Percentiles rank a stretch among this genome's conserved stretches.
Conservation (phyloP, 2,329 filamentous ascomycete genomes). For the Ustulina deusta region DNA sequence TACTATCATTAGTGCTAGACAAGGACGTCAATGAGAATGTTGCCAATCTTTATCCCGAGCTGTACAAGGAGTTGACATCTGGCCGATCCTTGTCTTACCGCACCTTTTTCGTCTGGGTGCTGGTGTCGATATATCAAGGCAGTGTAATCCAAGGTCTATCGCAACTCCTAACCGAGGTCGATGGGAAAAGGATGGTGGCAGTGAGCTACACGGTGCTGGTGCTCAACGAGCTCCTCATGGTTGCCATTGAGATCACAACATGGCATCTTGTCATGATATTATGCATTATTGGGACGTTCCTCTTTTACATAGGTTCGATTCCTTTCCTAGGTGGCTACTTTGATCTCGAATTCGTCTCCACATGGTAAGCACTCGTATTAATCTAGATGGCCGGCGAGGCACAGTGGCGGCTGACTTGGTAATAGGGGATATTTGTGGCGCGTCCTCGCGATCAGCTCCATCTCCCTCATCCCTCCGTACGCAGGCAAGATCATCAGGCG, state of each 20-base stretch:
- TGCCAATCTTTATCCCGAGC: constrained; percentile 93
- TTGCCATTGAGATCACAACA: constrained; percentile 94
- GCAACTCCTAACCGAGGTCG: constrained; percentile 85
- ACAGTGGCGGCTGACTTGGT: constrained; percentile 30
- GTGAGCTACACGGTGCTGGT: constrained; percentile 93
- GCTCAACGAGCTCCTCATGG: constrained; percentile 96
- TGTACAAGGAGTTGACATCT: constrained; percentile 96
- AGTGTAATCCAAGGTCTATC: constrained; percentile 94
- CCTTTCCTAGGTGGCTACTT: constrained; percentile 93
- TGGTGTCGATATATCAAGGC: constrained; percentile 95
- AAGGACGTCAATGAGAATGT: constrained; percentile 94
- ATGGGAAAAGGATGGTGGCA: constrained; percentile 81
- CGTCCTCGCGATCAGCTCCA: constrained; percentile 80
- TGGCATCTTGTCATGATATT: constrained; percentile 96
- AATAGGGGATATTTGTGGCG: constrained; percentile 87
- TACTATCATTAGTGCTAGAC: constrained; percentile 93
- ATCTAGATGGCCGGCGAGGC: neutral
- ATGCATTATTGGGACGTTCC: constrained; percentile 82
- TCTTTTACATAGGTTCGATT: constrained; percentile 83
- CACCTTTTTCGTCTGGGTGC: constrained; percentile 97
- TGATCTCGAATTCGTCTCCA: constrained; percentile 83
- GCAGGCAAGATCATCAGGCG: constrained; percentile 85
- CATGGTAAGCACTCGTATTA: constrained; percentile 61
- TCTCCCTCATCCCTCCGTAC: constrained; percentile 88
- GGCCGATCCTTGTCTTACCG: constrained; percentile 89